Evolutionary conservation across 495 filamentous ascomycete genomes (phyloP), one percentile per base, ranked within the genome.

Genomic region (Neohortaea acidophila): DNA sequence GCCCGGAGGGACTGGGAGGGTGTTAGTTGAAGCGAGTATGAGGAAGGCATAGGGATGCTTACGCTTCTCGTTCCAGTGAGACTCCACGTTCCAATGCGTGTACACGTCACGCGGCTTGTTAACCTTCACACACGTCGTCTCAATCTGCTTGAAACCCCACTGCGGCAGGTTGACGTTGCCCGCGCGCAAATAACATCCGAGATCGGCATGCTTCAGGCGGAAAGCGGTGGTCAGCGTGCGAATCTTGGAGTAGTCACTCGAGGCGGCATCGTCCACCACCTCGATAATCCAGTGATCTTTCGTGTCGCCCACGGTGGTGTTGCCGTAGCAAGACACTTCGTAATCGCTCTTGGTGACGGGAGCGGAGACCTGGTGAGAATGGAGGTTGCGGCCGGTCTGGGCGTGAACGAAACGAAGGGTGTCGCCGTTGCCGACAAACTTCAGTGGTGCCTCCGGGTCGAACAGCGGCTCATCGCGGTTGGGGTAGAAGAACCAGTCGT

Each of bases 141-240:
- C 89, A 50, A 96, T 96, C 59, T 97, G 89, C 65, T 97, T 97
- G 72, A 97, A 97, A 43, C 89, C 89, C 89, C 89, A 97, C 54
- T 96, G 89, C 17, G 89, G 89, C 38, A 97, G 69, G 58, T 96
- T 96, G 51, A 85, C 79, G 51, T 94, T 97, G 46, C 87, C 91
- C 39, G 89, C 89, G 39, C 91, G 76, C 18, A 97, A 69, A 56
- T 96, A 97, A 59, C 89, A 97, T 38, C 84, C 84, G 39, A 96
- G 65, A 31, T 71, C 67, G 24, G 74, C 70, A 52, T 96, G 84
- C 59, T 70, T 85, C 24, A 97, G 66, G 35, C 89, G 74, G 69
- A 97, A 96, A 6, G 81, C 76, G 4, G 91, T 87, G 12, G 91
- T 97, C 47, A 97, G 67, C 13, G 89, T 97, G 43, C 89, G 79